Evolutionary conservation across 495 filamentous ascomycete species (phyloP).

Genomic region (Penicillium ucsense): DNA sequence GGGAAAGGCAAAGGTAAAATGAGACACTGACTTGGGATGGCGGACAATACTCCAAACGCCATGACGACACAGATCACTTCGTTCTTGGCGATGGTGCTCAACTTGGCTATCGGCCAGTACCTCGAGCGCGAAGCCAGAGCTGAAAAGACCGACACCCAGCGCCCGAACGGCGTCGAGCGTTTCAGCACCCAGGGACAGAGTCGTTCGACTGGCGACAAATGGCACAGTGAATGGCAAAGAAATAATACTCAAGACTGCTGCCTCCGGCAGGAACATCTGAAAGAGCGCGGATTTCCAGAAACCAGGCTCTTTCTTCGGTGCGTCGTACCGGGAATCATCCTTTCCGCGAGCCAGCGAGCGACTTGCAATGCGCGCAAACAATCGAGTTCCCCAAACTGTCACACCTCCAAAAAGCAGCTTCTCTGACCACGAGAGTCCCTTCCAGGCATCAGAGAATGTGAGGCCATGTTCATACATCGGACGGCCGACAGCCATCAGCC

Average conservation of each 20-base stretch:
- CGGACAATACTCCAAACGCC: constrained; percentile 52
- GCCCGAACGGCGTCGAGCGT: constrained; percentile 21
- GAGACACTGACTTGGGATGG: constrained; percentile 46
- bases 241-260: constrained; percentile 41
- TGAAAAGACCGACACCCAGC: constrained; percentile 44
- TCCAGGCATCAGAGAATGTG: constrained; percentile 31
- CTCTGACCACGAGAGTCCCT: constrained; percentile 36
- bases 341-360: constrained; percentile 33
- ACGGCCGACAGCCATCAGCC: constrained; percentile 46
- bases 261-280: constrained; percentile 44
- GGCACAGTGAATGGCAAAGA: constrained; percentile 45
- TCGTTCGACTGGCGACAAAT: constrained; percentile 23
- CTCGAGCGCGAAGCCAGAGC: constrained; percentile 44
- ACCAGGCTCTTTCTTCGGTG: constrained; percentile 33
- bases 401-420: constrained; percentile 43
- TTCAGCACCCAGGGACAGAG: constrained; percentile 4
- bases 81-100: constrained; percentile 23
- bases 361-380: constrained; percentile 41
- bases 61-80: constrained; percentile 31
- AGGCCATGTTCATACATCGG: constrained; percentile 29
- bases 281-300: constrained; percentile 45
- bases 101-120: constrained; percentile 46
- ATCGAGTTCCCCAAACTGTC: constrained; percentile 43
- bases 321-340: constrained; percentile 47
- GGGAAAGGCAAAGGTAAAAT: neutral